Evolutionary conservation across 805 yeast genomes (phyloP).

Genomic region (Zygotorulaspora chibaensis): DNA sequence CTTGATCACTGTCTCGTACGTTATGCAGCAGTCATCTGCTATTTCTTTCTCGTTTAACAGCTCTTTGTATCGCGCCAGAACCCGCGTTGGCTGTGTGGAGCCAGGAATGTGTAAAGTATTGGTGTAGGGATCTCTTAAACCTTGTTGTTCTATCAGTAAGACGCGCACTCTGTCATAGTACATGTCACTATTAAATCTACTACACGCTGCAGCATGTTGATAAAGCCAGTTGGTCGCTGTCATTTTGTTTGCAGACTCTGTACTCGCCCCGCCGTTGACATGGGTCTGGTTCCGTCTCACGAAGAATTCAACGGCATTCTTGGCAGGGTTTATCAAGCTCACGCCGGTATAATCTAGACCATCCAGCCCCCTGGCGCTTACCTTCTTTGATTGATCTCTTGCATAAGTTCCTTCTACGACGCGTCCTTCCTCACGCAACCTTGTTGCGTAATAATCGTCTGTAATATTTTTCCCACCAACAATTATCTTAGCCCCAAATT

Average conservation of each 20-base stretch:
- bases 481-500: slow-evolving; percentile 84
- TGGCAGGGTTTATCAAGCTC: slow-evolving; percentile 29
- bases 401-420: slow-evolving; percentile 56
- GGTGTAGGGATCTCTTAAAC: slow-evolving; percentile 76
- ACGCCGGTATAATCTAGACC: slow-evolving; percentile 14
- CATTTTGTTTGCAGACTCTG: slow-evolving; percentile 32
- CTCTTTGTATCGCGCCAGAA: slow-evolving; percentile 27
- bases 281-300: slow-evolving; percentile 29
- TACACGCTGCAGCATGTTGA: slow-evolving; percentile 76
- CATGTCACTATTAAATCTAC: slow-evolving; percentile 63
- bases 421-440: slow-evolving; percentile 48
- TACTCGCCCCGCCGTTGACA: slow-evolving; percentile 35
- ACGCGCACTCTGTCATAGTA: slow-evolving; percentile 52
- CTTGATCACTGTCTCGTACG: slow-evolving; percentile 45
- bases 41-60: slow-evolving; percentile 24
- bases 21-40: slow-evolving; percentile 35
- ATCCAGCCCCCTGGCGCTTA: slow-evolving; percentile 12
- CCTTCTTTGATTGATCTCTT: slow-evolving; percentile 28
- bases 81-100: slow-evolving; percentile 65
- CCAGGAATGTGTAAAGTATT: slow-evolving; percentile 74
- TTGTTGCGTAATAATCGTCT: slow-evolving; percentile 84
- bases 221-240: slow-evolving; percentile 78
- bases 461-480: slow-evolving; percentile 72
- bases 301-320: slow-evolving; percentile 39
- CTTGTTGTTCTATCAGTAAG: slow-evolving; percentile 43